A percentile compares a stretch with the other conserved stretches of the same genome.
Conservation (phyloP, 176 grass and related monocot species). For the Oryza meyeriana region DNA sequence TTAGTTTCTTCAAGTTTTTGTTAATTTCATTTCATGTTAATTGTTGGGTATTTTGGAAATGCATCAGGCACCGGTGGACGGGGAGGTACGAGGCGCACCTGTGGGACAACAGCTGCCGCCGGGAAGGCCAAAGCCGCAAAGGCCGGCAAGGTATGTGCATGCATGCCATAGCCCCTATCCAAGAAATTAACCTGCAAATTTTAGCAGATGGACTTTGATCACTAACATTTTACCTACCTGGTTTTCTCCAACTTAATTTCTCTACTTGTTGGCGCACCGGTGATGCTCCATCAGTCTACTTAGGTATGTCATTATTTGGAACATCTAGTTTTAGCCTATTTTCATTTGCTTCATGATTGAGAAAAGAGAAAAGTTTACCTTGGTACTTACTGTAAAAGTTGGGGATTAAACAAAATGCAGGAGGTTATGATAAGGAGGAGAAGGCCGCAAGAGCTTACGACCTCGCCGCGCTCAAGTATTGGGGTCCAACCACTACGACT, state of each 20-base stretch:
- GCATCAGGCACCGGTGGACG: constrained; percentile 81
- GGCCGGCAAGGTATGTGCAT: constrained; percentile 80
- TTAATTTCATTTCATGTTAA: neutral
- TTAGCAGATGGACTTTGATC: neutral
- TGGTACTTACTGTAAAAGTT: neutral
- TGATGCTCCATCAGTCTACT: constrained; percentile 54
- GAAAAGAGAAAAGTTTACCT: neutral
- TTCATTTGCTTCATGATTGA: neutral
- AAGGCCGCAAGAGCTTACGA: constrained; percentile 93
- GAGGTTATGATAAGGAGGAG: constrained; percentile 92
- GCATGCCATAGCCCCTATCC: constrained; percentile 23
- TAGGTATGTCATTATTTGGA: constrained; percentile 53
- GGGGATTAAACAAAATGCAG: constrained; percentile 31
- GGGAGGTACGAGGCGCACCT: constrained; percentile 97
- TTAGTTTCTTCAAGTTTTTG: neutral
- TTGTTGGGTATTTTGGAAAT: neutral
- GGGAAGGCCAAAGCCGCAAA: constrained; percentile 97
- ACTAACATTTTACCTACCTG: constrained; percentile 4
- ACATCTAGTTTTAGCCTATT: neutral
- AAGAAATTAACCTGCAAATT: constrained; percentile 26
- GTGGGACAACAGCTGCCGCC: constrained; percentile 98
- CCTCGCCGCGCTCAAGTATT: constrained; percentile 84
- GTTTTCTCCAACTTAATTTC: neutral
- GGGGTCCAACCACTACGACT: constrained; percentile 76
- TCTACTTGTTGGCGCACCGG: neutral